These are phyloP conservation scores for Fusarium napiforme DNA, from an alignment of 2,329 filamentous ascomycete genomes.

Conservation along the genomic window DNA sequence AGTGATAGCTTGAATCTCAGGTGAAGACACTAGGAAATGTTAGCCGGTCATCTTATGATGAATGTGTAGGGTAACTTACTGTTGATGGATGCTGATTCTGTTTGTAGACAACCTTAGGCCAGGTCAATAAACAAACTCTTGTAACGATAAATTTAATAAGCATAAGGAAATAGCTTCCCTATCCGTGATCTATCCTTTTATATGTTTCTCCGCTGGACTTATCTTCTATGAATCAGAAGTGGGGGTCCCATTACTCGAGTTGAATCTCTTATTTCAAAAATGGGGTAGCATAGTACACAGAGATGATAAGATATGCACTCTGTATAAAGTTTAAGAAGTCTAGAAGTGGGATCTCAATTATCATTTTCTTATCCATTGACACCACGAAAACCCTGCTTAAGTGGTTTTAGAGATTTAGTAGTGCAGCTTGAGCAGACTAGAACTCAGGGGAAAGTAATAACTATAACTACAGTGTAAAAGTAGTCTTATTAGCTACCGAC, in stretches of 20 bases:
- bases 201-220: accelerated
- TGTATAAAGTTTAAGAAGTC: accelerated
- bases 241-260: neutral
- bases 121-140: accelerated
- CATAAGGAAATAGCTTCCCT: accelerated
- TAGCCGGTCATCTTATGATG: neutral
- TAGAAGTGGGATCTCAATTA: neutral
- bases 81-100: accelerated
- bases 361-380: too few relatives aligned
- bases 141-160: accelerated
- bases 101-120: accelerated
- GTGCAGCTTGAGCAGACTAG: too few relatives aligned
- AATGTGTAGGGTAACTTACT: neutral
- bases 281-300: accelerated
- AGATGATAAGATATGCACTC: accelerated
- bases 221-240: accelerated
- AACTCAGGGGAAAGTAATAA: too few relatives aligned
- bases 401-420: accelerated
- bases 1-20: neutral
- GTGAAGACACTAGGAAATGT: neutral
- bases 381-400: neutral
- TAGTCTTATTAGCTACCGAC: too few relatives aligned
- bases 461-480: too few relatives aligned
- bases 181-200: accelerated
- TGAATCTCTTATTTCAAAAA: accelerated